Conservation (phyloP, 2,329 filamentous ascomycete genomes). For the Hymenoscyphus occultus region DNA sequence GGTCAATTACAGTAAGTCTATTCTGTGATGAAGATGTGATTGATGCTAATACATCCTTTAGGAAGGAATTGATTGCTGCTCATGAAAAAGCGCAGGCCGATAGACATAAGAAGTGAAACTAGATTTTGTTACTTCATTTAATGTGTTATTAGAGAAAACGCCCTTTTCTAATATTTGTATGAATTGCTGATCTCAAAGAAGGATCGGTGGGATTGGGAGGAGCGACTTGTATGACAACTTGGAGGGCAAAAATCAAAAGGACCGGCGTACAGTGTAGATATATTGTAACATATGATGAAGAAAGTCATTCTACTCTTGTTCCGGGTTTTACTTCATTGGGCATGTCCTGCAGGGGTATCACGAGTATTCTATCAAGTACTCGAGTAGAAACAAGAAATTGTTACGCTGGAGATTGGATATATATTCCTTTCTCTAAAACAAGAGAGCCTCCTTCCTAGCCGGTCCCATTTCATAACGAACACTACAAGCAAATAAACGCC, state of each 20-base stretch:
- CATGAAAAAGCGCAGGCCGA: constrained; percentile 65
- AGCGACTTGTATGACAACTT: not conserved
- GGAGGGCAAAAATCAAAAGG: constrained; percentile 8
- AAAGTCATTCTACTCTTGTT: constrained; percentile 23
- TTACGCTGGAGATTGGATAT: not conserved
- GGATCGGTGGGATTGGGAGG: not conserved
- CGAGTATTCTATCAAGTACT: not conserved
- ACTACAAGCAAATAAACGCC: not conserved
- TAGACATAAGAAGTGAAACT: constrained; percentile 38
- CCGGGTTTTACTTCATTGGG: not conserved
- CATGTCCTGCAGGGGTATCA: not conserved
- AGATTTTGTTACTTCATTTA: constrained; percentile 8
- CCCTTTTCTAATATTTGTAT: constrained; percentile 6
- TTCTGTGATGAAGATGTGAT: not conserved
- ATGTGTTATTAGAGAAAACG: constrained; percentile 16
- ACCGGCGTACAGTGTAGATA: constrained; percentile 11
- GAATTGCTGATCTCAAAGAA: not conserved
- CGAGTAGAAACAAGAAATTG: not conserved
- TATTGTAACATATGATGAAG: constrained; percentile 23
- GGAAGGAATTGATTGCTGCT: constrained; percentile 65
- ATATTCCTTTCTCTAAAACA: not conserved
- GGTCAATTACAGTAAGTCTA: constrained; percentile 78
- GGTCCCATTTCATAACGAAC: not conserved
- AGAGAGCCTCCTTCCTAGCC: not conserved
- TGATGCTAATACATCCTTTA: constrained; percentile 26